Base-by-base conservation (phyloP, 257 asterid species). In the Jaltomata sinuosa region DNA sequence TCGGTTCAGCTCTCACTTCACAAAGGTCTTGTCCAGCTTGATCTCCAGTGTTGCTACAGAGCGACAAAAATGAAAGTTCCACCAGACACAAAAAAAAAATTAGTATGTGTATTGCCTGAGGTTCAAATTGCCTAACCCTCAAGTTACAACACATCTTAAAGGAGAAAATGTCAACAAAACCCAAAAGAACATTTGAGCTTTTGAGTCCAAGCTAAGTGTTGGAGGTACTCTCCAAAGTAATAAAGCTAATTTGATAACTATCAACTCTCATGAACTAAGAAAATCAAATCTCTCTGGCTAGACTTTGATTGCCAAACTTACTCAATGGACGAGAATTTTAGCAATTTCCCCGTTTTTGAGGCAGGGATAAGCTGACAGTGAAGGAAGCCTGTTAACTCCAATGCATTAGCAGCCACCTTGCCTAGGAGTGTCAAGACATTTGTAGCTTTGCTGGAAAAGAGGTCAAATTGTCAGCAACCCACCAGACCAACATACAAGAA, bases 381-480 rank as follows among this genome's bases (percentile, higher is more conserved):
- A 84, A 95, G 93, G 83, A 91, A 91, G 22, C 98, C 94, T 50
- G 98, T 97, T 84, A 92, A 87, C 25, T 90, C 92, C 91, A 97
- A 84, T 14, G 97, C 96, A 76, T 89, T 89, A 82, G 94, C 86
- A 69, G 98, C 97, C 85, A 97, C 97, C 69, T 92, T 89, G 84
- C 87, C 90, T 72, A 97, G 88, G 87, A 91, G 90, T 50, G 87
- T 89, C 94, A 95, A 84, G 65, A 90, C 97, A 85, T 88, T 89
- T 11, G 92, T 81, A 47, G 94, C 94, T 83, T 94, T 97, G 87
- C 98, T 91, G 92, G 62, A 84, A 87, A 89, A 45, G 78, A 72
- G 38, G 29, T 32, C 82, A 77, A 27, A 18, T 11, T 27, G 27
- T 77, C 59, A 77, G 62, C 18, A 16, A 49, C 42, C 6, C 62